These are phyloP conservation scores for Trichoderma simmonsii DNA, from an alignment of 2,329 filamentous ascomycete genomes.

Conservation along the genomic window DNA sequence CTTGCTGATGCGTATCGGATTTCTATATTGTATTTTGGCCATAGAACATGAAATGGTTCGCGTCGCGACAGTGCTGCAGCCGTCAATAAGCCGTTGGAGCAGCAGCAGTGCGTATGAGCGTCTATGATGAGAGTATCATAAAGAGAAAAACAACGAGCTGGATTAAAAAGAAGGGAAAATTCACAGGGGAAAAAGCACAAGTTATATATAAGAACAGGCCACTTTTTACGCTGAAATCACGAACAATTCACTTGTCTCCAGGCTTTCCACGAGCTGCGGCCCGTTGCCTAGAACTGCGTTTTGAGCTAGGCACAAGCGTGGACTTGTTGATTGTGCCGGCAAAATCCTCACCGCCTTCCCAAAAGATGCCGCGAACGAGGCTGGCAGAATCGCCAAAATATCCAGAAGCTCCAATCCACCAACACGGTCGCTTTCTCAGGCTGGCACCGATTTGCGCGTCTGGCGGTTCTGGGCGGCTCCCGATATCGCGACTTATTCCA, in stretches of 20 bases:
- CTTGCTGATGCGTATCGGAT: not conserved
- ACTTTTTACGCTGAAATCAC: not conserved
- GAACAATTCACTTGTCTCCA: not conserved
- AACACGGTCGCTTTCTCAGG: slow-evolving; percentile 20
- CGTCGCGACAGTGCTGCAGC: not conserved
- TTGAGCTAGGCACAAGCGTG: not conserved
- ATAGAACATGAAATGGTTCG: not conserved
- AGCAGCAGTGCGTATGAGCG: not conserved
- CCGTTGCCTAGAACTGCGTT: slow-evolving; percentile 10
- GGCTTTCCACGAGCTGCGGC: not conserved
- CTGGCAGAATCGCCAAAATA: slow-evolving; percentile 30
- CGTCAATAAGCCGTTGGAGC: not conserved
- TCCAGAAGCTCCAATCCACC: slow-evolving; percentile 15
- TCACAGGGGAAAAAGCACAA: not conserved
- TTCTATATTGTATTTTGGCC: not conserved
- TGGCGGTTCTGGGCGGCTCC: slow-evolving; percentile 17
- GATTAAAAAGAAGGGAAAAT: not conserved
- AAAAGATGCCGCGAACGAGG: slow-evolving; percentile 24
- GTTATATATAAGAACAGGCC: not conserved
- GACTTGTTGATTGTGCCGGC: slow-evolving; percentile 24
- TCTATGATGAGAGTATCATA: not conserved
- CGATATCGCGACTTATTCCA: slow-evolving; percentile 22
- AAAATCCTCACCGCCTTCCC: slow-evolving; percentile 39
- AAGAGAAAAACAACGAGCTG: not conserved
- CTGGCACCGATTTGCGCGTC: slow-evolving; percentile 26